These are phyloP conservation scores for Starmerella bombicola DNA, from an alignment of 805 yeast genomes.

Conservation along the genomic window DNA sequence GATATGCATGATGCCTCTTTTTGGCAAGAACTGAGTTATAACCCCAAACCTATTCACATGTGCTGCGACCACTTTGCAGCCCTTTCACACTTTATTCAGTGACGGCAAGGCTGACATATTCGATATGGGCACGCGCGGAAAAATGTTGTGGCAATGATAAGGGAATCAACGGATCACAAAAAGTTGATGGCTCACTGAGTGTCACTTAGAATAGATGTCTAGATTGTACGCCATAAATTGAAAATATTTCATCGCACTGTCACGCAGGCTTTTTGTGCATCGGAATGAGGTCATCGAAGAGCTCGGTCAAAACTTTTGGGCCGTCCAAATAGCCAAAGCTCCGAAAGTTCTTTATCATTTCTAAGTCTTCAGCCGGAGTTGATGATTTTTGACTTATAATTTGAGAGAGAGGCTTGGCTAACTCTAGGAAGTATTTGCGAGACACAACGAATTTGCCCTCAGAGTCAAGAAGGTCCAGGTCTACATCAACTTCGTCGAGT, in stretches of 20 bases:
- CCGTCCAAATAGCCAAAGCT: conserved; percentile 24
- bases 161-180: no score
- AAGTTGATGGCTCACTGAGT: no score
- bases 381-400: conserved; percentile 3
- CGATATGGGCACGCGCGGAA: no score
- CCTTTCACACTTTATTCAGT: no score
- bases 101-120: no score
- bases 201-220: no score
- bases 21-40: no score
- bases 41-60: no score
- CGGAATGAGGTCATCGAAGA: conserved; percentile 14
- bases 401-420: conserved; percentile 10
- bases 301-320: conserved; percentile 19
- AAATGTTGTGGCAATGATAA: no score
- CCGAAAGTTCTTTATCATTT: conserved; percentile 22
- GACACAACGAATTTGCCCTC: conserved; percentile 23
- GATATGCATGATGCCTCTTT: no score
- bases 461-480: conserved; percentile 11
- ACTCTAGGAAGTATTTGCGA: conserved; percentile 12
- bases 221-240: no score
- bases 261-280: background rate
- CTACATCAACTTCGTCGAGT: conserved; percentile 11
- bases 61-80: no score
- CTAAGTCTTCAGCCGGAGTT: conserved; percentile 9
- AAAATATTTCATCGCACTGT: background rate